Percentiles rank a stretch among this genome's conserved stretches.
Evolutionary conservation across 2,329 filamentous ascomycete genomes (phyloP).

Genomic region (Pseudocercospora musae): DNA sequence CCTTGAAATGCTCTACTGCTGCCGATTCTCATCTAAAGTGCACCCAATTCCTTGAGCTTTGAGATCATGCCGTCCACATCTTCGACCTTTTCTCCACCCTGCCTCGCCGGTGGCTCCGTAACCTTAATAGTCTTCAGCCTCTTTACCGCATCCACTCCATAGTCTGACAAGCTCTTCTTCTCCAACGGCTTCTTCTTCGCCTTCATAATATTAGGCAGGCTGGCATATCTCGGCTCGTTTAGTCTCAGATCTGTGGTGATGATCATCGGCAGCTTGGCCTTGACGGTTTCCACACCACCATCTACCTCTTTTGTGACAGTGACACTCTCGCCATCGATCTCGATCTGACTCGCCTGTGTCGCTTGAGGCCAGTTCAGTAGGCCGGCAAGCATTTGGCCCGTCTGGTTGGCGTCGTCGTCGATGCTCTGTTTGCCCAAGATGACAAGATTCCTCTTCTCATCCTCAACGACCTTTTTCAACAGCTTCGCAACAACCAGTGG

Average conservation of each 20-base stretch:
- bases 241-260: constrained; percentile 92
- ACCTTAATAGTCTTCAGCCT: constrained; percentile 90
- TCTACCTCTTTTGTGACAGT: constrained; percentile 90
- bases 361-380: constrained; percentile 90
- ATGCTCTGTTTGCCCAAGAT: constrained; percentile 97
- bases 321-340: constrained; percentile 67
- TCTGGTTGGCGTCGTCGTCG: constrained; percentile 93
- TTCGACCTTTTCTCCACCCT: constrained; percentile 95
- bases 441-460: constrained; percentile 86
- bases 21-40: constrained; percentile 57
- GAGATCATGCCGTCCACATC: constrained; percentile 91
- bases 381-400: constrained; percentile 95
- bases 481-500: constrained; percentile 90
- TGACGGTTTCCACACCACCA: constrained; percentile 87
- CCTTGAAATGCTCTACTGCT: not conserved
- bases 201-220: constrained; percentile 99
- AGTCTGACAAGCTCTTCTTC: constrained; percentile 83
- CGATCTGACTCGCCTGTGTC: constrained; percentile 84
- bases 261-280: constrained; percentile 81
- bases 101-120: constrained; percentile 76
- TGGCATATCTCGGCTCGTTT: constrained; percentile 94
- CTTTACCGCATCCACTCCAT: constrained; percentile 69
- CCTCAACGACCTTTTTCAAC: constrained; percentile 72
- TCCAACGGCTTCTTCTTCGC: constrained; percentile 99
- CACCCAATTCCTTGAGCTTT: constrained; percentile 94